Percentiles rank a stretch among this genome's conserved stretches.
phyloP scores from a whole-genome alignment of 805 yeast genomes.

The Lipomyces kockii region DNA sequence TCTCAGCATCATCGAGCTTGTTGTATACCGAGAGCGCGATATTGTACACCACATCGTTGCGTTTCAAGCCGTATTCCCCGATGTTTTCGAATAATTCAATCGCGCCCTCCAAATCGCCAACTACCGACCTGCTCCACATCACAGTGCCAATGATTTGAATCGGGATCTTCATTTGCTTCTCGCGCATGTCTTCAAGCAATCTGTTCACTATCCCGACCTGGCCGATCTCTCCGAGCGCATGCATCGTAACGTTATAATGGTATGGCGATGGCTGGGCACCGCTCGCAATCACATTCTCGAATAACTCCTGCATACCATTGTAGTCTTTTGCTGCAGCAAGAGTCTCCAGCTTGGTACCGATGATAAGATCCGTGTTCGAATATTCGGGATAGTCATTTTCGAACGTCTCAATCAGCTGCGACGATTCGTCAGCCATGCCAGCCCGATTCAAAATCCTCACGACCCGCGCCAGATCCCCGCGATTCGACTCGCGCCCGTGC shows the following conservation, averaged over 20 bases:
- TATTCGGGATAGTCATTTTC: conserved; percentile 4
- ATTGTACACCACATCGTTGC: conserved; percentile 21
- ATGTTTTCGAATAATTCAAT: conserved; percentile 18
- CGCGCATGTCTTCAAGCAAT: conserved; percentile 21
- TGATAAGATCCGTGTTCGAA: conserved; percentile 3
- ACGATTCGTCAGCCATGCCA: conserved; percentile 10
- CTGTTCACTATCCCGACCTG: conserved; percentile 21
- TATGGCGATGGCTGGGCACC: conserved; percentile 15
- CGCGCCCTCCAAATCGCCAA: conserved; percentile 31
- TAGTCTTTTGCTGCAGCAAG: conserved; percentile 25
- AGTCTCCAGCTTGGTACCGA: conserved; percentile 21
- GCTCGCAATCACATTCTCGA: conserved; percentile 20
- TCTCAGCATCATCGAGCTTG: conserved; percentile 8
- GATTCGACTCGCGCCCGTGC: conserved; percentile 8
- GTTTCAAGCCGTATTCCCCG: conserved; percentile 14
- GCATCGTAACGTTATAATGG: conserved; percentile 30
- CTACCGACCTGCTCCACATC: conserved; percentile 22
- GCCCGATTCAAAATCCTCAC: conserved; percentile 9
- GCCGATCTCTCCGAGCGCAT: conserved; percentile 30
- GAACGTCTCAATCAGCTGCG: conserved; percentile 10
- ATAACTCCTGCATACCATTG: conserved; percentile 22
- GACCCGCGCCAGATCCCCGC: conserved; percentile 14
- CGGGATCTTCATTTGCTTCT: conserved; percentile 8
- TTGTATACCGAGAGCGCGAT: conserved; percentile 27
- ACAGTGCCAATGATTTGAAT: conserved; percentile 13